These are phyloP conservation scores for Acanthochlamys bracteata DNA, from an alignment of 106 monocot genomes.

Conservation along the genomic window DNA sequence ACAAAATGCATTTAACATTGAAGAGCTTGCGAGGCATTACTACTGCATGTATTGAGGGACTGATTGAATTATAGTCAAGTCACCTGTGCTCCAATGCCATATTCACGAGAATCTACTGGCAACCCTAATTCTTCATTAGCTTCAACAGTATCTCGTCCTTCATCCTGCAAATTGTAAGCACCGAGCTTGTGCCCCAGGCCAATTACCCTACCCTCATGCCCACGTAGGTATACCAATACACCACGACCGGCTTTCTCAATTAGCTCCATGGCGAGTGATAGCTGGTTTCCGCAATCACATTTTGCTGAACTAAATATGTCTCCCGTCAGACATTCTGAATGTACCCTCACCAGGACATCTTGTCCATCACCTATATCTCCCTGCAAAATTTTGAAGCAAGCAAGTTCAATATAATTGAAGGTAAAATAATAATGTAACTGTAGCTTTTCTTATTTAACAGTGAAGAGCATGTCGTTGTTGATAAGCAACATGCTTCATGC, in stretches of 20 bases:
- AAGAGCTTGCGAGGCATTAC: neutral
- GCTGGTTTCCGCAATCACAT: slow-evolving; percentile 28
- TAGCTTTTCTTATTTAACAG: too few species aligned
- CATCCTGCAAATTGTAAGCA: slow-evolving; percentile 33
- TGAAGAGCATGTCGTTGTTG: neutral
- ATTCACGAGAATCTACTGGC: slow-evolving; percentile 31
- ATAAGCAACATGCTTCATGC: too few species aligned
- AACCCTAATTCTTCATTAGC: slow-evolving; percentile 31
- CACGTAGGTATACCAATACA: slow-evolving; percentile 29
- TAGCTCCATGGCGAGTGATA: slow-evolving; percentile 24
- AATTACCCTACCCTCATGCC: slow-evolving; percentile 37
- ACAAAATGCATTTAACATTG: neutral
- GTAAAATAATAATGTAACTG: too few species aligned
- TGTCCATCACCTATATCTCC: slow-evolving; percentile 36
- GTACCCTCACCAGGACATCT: slow-evolving; percentile 32
- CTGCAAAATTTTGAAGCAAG: slow-evolving; percentile 3
- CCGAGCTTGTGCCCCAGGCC: slow-evolving; percentile 32
- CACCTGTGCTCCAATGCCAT: slow-evolving; percentile 35
- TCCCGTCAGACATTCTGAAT: slow-evolving; percentile 32
- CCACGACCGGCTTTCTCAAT: slow-evolving; percentile 31
- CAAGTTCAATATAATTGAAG: neutral
- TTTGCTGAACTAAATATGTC: slow-evolving; percentile 36
- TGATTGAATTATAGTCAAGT: neutral
- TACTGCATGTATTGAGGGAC: neutral
- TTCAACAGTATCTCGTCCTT: slow-evolving; percentile 28